These are phyloP conservation scores for thale cress (Arabidopsis thaliana) DNA, from an alignment of 345 rosid species.

Conservation along the genomic window TAIR10.1 NC_003070.9:23978501-23979000, in stretches of 20 bases:
- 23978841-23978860: conserved; percentile 26
- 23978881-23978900: conserved; percentile 38
- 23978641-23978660: too few species aligned
- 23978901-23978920: conserved; percentile 16
- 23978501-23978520: too few species aligned
- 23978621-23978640: neutral
- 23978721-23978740: neutral
- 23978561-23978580: too few species aligned
- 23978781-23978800: neutral
- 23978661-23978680: too few species aligned
- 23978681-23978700: too few species aligned
- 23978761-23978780: neutral
- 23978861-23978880: conserved; percentile 16
- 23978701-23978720: neutral
- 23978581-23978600: too few species aligned
- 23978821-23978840: neutral
- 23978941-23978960: conserved; percentile 38
- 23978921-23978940: neutral
- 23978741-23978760: neutral
- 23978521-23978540: too few species aligned
- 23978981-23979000: conserved; percentile 82
- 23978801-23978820: neutral
- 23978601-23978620: neutral
- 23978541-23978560: too few species aligned
- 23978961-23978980: conserved; percentile 59